phyloP scores from a whole-genome alignment of 805 yeast species.

The Cyberlindnera xylosilytica region DNA sequence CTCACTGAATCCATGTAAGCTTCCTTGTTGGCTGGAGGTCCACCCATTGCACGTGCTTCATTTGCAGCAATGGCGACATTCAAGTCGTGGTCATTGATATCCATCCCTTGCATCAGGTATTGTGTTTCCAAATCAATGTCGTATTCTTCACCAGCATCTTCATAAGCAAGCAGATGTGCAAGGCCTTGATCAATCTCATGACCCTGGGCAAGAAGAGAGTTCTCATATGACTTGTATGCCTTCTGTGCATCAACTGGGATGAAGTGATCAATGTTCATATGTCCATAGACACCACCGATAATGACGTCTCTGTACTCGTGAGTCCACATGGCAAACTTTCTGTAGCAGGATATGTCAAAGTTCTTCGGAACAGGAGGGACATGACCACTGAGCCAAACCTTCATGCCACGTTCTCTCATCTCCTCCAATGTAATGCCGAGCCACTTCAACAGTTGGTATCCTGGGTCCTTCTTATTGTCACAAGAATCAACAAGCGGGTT shows the following conservation, averaged over 20 bases:
- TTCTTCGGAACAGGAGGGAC: constrained; percentile 85
- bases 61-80: constrained; percentile 32
- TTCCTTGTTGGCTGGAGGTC: constrained; percentile 65
- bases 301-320: constrained; percentile 82
- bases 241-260: constrained; percentile 69
- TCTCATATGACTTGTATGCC: constrained; percentile 48
- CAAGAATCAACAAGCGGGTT: constrained; percentile 85
- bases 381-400: constrained; percentile 86
- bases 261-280: constrained; percentile 87
- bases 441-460: constrained; percentile 75
- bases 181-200: constrained; percentile 29
- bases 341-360: constrained; percentile 65
- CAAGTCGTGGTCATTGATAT: constrained; percentile 19
- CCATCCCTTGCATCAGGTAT: constrained; percentile 19
- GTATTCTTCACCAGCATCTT: constrained; percentile 13
- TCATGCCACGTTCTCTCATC: constrained; percentile 67
- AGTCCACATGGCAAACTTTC: constrained; percentile 77
- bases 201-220: constrained; percentile 24
- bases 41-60: constrained; percentile 47
- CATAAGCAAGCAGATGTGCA: constrained; percentile 2
- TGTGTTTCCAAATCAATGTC: constrained; percentile 27
- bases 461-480: constrained; percentile 70
- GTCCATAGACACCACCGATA: constrained; percentile 82
- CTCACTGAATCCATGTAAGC: constrained; percentile 57
- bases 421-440: constrained; percentile 71